phyloP scores from a whole-genome alignment of 2,329 filamentous ascomycete species.

The Ceratocystis destructans region DNA sequence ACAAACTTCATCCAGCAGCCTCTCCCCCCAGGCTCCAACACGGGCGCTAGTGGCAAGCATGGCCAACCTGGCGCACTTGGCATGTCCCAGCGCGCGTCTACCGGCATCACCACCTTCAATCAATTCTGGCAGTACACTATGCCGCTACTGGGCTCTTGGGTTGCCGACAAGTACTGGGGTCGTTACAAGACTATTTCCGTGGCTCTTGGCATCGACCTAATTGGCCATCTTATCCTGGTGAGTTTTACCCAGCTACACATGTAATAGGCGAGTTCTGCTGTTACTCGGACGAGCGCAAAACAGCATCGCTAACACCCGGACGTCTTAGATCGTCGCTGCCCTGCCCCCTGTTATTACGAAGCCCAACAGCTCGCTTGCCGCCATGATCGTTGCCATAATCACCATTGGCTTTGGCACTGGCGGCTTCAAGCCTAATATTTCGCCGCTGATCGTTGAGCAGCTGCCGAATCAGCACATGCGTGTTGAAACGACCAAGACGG shows the following conservation, averaged over 20 bases:
- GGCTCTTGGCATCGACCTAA: conserved; percentile 46
- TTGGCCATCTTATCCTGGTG: conserved; percentile 51
- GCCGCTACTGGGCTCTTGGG: conserved; percentile 40
- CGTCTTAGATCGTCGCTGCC: conserved; percentile 40
- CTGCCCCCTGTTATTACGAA: conserved; percentile 47
- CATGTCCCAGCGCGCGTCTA: conserved; percentile 41
- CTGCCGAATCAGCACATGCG: conserved; percentile 41
- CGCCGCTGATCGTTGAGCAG: conserved; percentile 53
- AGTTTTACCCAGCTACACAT: background rate
- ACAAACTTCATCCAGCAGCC: conserved; percentile 51
- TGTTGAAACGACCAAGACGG: conserved; percentile 37
- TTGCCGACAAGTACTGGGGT: conserved; percentile 46
- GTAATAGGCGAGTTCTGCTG: background rate
- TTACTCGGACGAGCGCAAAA: background rate
- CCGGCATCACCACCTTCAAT: conserved; percentile 35
- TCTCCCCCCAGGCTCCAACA: conserved; percentile 40
- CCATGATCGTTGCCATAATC: conserved; percentile 47
- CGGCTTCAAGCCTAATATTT: conserved; percentile 63
- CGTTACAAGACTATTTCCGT: conserved; percentile 55
- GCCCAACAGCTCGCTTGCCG: conserved; percentile 42
- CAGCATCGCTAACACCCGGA: background rate
- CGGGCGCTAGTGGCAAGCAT: conserved; percentile 33
- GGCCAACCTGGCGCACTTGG: conserved; percentile 41
- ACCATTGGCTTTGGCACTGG: conserved; percentile 49
- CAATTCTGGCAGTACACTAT: conserved; percentile 48